Base-by-base conservation (phyloP, 75 land plant species). In the Azolla pinnata region DNA sequence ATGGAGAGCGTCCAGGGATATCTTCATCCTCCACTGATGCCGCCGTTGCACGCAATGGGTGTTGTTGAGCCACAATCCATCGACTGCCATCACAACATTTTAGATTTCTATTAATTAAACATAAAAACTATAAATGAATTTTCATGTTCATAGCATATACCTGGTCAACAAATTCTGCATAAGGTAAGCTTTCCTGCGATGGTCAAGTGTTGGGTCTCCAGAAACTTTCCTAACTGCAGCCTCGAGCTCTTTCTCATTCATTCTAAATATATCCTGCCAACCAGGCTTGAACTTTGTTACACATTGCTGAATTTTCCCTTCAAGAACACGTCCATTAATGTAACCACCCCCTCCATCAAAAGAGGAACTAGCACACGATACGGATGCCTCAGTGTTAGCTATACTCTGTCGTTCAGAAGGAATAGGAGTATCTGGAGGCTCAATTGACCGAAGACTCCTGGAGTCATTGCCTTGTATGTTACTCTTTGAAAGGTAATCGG, bases 81-180 rank as follows among this genome's bases (percentile, higher is more conserved):
- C 86, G 86, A 56, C 90, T 86, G 78, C 53, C 53, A 66, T 46
- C n/a, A 38, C n/a, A 23, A 46, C n/a, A n/a, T n/a, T n/a, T n/a
- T n/a, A n/a, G n/a, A n/a, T 5, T 35, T 5, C 19, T 14, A 24
- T 17, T 33, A 5, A 35, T 35, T 35, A 35, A 35, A 35, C 40
- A 5, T 5, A 12, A 35, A 35, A 5, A 5, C 40, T 35, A 12
- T n/a, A n/a, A n/a, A n/a, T n/a, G n/a, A n/a, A n/a, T n/a, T n/a
- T n/a, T n/a, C n/a, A n/a, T n/a, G n/a, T n/a, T n/a, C n/a, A n/a
- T n/a, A n/a, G n/a, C n/a, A 46, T 14, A 17, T 30, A 83, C 90
- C 90, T 86, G 63, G 76, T 80, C 63, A 86, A 65, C 23, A 86
- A 66, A 34, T 83, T 80, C 58, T 86, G 90, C 20, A 86, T 86